phyloP scores from a whole-genome alignment of 106 monocot genomes.

The Hemerocallis citrina region DNA sequence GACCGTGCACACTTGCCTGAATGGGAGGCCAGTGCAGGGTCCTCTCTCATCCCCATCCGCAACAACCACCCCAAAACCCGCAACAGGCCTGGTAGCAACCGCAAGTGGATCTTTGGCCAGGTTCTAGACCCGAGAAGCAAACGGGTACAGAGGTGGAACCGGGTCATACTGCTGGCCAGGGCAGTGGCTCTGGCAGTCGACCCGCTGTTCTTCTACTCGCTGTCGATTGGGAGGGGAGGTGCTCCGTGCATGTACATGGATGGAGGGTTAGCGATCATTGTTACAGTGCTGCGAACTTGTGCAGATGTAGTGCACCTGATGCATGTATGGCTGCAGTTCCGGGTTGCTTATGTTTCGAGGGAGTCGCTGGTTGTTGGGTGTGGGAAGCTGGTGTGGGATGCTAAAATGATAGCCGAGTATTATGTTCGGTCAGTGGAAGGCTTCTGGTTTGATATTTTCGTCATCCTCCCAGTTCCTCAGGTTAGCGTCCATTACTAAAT shows the following conservation, averaged over 20 bases:
- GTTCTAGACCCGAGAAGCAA: conserved; percentile 82
- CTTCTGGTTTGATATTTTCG: conserved; percentile 84
- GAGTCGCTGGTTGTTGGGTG: conserved; percentile 88
- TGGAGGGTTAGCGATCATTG: conserved; percentile 27
- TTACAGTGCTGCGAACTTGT: conserved; percentile 49
- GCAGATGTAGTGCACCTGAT: conserved; percentile 46
- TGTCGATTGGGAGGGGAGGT: conserved; percentile 33
- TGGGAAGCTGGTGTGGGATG: conserved; percentile 92
- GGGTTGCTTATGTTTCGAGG: conserved; percentile 76
- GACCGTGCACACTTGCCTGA: conserved; percentile 43
- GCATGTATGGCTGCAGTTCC: conserved; percentile 67
- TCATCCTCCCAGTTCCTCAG: conserved; percentile 74
- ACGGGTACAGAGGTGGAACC: conserved; percentile 66
- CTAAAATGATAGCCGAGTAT: conserved; percentile 44
- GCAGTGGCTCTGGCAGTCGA: conserved; percentile 74
- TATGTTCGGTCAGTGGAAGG: conserved; percentile 49
- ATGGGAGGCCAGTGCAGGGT: conserved; percentile 71
- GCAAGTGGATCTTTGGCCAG: not conserved
- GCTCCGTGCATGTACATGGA: conserved; percentile 50
- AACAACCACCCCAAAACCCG: not conserved
- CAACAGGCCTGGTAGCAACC: not conserved
- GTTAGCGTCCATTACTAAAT: conserved; percentile 21
- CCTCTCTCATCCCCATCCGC: conserved; percentile 75
- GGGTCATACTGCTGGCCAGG: conserved; percentile 53
- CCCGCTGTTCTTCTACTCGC: conserved; percentile 90